phyloP scores from a whole-genome alignment of 805 yeast species.

The Scheffersomyces coipomensis region DNA sequence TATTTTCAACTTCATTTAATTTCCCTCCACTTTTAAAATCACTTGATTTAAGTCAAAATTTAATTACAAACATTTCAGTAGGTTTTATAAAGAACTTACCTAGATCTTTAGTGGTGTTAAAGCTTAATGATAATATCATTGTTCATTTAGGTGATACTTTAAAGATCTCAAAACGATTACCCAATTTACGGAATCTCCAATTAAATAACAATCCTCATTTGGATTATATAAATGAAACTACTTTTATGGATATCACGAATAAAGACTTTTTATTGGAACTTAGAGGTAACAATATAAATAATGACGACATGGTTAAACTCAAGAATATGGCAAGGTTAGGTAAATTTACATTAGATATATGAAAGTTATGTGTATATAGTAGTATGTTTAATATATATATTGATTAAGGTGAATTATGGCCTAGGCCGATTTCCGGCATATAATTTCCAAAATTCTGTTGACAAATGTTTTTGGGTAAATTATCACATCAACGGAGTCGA shows the following conservation, averaged over 20 bases:
- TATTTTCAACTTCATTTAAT: conserved; percentile 12
- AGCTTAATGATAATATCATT: conserved; percentile 10
- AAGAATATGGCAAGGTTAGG: conserved; percentile 4
- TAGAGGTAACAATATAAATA: conserved; percentile 12
- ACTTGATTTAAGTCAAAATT: conserved; percentile 25
- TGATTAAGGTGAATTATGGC: no score
- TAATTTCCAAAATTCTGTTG: no score
- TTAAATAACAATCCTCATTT: conserved; percentile 14
- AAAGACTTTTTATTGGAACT: conserved; percentile 8
- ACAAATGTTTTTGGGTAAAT: no score
- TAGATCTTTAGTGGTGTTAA: conserved; percentile 18
- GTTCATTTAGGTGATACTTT: conserved; percentile 4
- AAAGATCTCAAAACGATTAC: conserved; percentile 10
- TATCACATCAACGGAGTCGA: no score
- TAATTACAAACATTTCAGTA: conserved; percentile 15
- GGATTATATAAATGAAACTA: neutral
- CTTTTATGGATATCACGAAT: conserved; percentile 8
- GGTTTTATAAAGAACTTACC: conserved; percentile 25
- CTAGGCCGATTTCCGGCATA: no score
- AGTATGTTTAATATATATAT: neutral
- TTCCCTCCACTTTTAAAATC: conserved; percentile 23
- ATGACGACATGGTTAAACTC: conserved; percentile 9
- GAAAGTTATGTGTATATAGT: neutral
- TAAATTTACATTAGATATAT: conserved; percentile 7
- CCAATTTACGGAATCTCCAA: conserved; percentile 15